Conservation (phyloP, 2,329 filamentous ascomycete genomes). For the Fusarium sulawesiense region DNA sequence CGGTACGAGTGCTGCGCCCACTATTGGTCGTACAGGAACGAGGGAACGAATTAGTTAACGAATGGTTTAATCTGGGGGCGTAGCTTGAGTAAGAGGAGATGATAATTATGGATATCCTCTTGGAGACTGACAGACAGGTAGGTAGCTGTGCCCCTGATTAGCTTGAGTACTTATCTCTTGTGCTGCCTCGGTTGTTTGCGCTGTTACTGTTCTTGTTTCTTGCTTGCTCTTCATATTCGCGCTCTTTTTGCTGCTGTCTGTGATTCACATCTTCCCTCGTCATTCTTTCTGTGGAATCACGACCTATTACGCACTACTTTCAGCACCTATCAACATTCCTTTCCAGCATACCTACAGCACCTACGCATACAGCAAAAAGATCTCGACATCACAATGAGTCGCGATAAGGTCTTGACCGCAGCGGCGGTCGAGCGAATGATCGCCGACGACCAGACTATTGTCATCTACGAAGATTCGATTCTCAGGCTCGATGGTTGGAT, state of each 20-base stretch:
- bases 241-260: background rate
- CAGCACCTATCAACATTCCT: conserved; percentile 2
- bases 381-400: conserved; percentile 46
- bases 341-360: background rate
- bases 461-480: conserved; percentile 66
- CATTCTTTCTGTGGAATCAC: background rate
- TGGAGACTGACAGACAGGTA: background rate
- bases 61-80: background rate
- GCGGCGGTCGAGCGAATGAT: conserved; percentile 63
- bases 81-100: conserved; percentile 1
- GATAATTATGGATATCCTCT: background rate
- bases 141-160: conserved; percentile 5
- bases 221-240: background rate
- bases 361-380: background rate
- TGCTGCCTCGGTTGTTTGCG: background rate
- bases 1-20: background rate
- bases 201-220: background rate
- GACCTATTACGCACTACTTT: background rate
- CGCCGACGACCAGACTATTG: conserved; percentile 65
- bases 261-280: background rate
- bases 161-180: conserved; percentile 3
- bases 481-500: conserved; percentile 69
- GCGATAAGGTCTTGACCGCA: conserved; percentile 58
- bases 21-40: background rate
- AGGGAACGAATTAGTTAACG: background rate